Percentiles rank a stretch among this genome's conserved stretches.
These are phyloP conservation scores for Exophiala mesophila DNA, from an alignment of 2,329 filamentous ascomycete species.

Conservation along the genomic window DNA sequence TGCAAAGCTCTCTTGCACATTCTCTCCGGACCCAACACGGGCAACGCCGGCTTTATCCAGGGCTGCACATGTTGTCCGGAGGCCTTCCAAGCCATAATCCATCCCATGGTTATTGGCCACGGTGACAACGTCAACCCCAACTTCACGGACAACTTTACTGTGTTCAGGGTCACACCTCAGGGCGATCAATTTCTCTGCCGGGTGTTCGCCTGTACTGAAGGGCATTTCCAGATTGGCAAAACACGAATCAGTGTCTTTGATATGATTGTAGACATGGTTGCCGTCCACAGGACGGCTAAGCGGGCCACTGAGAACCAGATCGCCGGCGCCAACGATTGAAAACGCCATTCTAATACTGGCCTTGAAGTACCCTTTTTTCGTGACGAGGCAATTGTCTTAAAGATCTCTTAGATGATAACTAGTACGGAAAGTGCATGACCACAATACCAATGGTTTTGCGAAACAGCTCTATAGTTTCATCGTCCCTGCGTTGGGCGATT, in stretches of 20 bases:
- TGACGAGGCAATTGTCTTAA: too few species aligned
- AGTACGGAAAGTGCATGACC: too few species aligned
- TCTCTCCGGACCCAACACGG: conserved; percentile 4
- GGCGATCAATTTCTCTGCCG: conserved; percentile 5
- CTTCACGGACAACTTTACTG: conserved; percentile 2
- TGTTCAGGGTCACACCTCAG: conserved; percentile 4
- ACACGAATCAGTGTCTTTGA: conserved; percentile 3
- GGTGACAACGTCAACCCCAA: conserved; percentile 10
- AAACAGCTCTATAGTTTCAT: too few species aligned
- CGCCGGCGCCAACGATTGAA: not conserved
- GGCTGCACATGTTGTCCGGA: not conserved
- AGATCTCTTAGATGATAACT: too few species aligned
- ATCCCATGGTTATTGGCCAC: conserved; percentile 11
- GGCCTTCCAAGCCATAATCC: conserved; percentile 9
- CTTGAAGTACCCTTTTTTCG: too few species aligned
- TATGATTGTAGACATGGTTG: conserved; percentile 5
- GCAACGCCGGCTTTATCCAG: conserved; percentile 4
- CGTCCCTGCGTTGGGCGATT: too few species aligned
- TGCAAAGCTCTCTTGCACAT: conserved; percentile 4
- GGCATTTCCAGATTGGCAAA: conserved; percentile 12
- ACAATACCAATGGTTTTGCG: too few species aligned
- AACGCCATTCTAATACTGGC: not conserved
- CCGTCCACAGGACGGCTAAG: not conserved
- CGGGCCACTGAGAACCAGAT: conserved; percentile 1
- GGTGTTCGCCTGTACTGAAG: conserved; percentile 2